A percentile compares a stretch with the other conserved stretches of the same genome.
These are phyloP conservation scores for Cryptococcus sp. DNA, from an alignment of 1,284 basidiomycete genomes.

Conservation along the genomic window DNA sequence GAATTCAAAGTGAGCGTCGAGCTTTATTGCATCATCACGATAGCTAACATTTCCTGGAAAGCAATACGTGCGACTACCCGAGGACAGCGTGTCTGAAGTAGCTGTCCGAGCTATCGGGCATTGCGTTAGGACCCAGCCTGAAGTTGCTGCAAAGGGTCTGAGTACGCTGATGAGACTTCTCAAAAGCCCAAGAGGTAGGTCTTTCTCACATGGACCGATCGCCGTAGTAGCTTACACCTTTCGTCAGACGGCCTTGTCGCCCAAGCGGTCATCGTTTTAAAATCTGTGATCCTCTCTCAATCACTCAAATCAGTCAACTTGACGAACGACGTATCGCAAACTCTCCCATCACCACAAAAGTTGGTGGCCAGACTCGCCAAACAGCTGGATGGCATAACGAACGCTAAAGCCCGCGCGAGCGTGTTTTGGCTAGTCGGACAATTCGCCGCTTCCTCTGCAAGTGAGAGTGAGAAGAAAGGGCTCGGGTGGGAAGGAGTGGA, in stretches of 20 bases:
- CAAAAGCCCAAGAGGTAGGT: conserved; percentile 62
- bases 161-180: conserved; percentile 75
- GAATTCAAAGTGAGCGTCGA: conserved; percentile 69
- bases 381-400: conserved; percentile 72
- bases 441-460: conserved; percentile 58
- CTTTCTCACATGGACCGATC: too few relatives aligned
- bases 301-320: not conserved
- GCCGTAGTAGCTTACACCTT: not conserved
- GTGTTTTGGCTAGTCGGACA: conserved; percentile 90
- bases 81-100: conserved; percentile 68
- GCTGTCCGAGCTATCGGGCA: conserved; percentile 76
- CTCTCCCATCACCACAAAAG: conserved; percentile 56
- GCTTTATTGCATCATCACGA: not conserved
- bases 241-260: conserved; percentile 68
- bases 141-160: conserved; percentile 69
- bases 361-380: conserved; percentile 75
- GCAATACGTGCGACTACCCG: conserved; percentile 73
- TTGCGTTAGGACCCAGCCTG: conserved; percentile 68
- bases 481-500: conserved; percentile 57
- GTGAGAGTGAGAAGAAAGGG: conserved; percentile 20
- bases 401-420: conserved; percentile 76
- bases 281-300: conserved; percentile 69
- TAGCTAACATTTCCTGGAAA: conserved; percentile 41
- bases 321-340: conserved; percentile 4
- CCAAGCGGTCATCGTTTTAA: conserved; percentile 77